Percentiles rank a stretch among this genome's conserved stretches.
Evolutionary conservation across 1,139 yeast species (phyloP).

Genomic region (Hyphopichia burtonii): DNA sequence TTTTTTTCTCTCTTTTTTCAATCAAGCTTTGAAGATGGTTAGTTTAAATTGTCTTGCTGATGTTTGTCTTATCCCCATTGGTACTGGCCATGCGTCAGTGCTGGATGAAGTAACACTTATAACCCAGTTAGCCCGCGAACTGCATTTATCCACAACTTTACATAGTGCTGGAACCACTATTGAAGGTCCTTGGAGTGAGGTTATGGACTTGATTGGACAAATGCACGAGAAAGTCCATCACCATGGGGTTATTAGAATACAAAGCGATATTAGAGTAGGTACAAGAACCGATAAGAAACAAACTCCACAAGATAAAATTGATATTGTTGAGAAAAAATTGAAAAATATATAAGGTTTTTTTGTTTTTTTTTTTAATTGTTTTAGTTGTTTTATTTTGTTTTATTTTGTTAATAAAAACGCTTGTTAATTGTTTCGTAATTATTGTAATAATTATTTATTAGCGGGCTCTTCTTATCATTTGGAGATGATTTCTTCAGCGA

Average conservation of each 20-base stretch:
- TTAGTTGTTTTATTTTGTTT: no score
- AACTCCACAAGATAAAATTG: constrained; percentile 64
- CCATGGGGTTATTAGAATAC: constrained; percentile 71
- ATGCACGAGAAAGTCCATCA: constrained; percentile 71
- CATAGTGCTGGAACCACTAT: constrained; percentile 93
- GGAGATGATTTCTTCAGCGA: neutral
- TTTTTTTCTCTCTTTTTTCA: no score
- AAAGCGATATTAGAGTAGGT: constrained; percentile 83
- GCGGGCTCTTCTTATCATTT: neutral
- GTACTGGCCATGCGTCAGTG: constrained; percentile 74
- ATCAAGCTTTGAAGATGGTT: no score
- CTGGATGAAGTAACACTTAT: constrained; percentile 75
- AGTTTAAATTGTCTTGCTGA: constrained; percentile 73
- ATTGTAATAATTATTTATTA: neutral
- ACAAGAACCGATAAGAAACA: constrained; percentile 72
- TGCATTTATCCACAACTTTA: constrained; percentile 63
- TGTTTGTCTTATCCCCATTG: constrained; percentile 80
- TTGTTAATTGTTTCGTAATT: neutral
- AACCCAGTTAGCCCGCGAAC: constrained; percentile 58
- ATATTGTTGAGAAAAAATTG: constrained; percentile 56
- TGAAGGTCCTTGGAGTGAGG: constrained; percentile 91
- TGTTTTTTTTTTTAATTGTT: no score
- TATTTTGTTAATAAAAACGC: neutral
- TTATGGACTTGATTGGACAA: constrained; percentile 75
- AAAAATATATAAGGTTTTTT: no score